Evolutionary conservation across 2,329 filamentous ascomycete genomes (phyloP).

Genomic region (Eurotiales sp.): DNA sequence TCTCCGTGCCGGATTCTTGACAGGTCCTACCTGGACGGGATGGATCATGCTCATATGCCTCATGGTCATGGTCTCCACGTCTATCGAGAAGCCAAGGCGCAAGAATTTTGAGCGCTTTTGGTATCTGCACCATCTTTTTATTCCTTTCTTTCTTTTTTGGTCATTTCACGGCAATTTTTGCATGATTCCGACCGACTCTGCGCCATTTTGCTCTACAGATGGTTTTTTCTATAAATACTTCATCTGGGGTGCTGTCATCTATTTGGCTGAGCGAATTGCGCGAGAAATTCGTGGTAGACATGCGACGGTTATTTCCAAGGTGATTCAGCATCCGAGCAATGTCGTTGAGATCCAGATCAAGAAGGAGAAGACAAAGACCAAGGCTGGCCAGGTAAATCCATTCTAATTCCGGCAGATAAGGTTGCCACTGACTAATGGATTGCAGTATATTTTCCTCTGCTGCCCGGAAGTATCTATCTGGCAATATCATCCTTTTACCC

Average conservation of each 20-base stretch:
- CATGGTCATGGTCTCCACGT: constrained; percentile 74
- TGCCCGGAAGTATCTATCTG: constrained; percentile 81
- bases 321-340: constrained; percentile 83
- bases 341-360: constrained; percentile 91
- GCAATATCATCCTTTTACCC: constrained; percentile 85
- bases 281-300: constrained; percentile 75
- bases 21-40: constrained; percentile 79
- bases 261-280: constrained; percentile 73
- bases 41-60: constrained; percentile 78
- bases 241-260: constrained; percentile 78
- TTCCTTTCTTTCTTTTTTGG: constrained; percentile 88
- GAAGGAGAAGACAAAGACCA: constrained; percentile 79
- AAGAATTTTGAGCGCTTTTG: constrained; percentile 87
- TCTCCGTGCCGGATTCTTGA: constrained; percentile 71
- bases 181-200: constrained; percentile 82
- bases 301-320: constrained; percentile 83
- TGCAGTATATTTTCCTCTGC: constrained; percentile 77
- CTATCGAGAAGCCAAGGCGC: constrained; percentile 70
- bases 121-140: constrained; percentile 85
- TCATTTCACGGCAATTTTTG: constrained; percentile 85
- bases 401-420: background rate
- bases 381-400: constrained; percentile 60
- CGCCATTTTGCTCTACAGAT: constrained; percentile 65
- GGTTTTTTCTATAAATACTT: constrained; percentile 89
- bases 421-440: background rate